Base-by-base conservation (phyloP, 208 protist genomes). In the Trypanosoma cruzi region DNA sequence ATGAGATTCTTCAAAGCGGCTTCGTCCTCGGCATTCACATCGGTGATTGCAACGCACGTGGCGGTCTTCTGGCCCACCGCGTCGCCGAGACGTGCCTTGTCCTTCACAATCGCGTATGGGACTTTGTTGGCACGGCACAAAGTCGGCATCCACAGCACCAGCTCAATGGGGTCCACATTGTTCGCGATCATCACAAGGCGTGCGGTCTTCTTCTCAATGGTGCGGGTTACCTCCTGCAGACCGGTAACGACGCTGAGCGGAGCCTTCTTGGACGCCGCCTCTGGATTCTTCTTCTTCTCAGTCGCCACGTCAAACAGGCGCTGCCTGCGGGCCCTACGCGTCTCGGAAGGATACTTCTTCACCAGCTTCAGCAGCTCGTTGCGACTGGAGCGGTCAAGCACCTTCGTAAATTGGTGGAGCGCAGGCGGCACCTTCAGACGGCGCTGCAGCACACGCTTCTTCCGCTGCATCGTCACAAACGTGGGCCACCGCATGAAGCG, bases 121-220 rank as follows among this genome's bases (percentile, higher is more conserved):
- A 99, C 92, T 63, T 99, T 98, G 82, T 99, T 96, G 81, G 99
- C 98, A 66, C 94, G 87, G 96, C 99, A 99, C 24, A 99, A 96
- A 64, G 98, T 93, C 56, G 99, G 99, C 52, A 99, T 89, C 96
- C 96, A 99, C 29, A 99, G 61, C 63, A 99, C 99, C 22, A 99
- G 80, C 90, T 99, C 99, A 71, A 99, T 93, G 64, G 99, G 99
- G 80, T 99, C 98, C 71, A 99, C 99, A 88, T 99, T 99, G 92
- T 99, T 97, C 52, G 99, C 99, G 71, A 99, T 99, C 64, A 99
- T 88, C 65, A 99, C 99, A 29, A 99, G 83, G 75, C 96, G 94
- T 31, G 99, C 99, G 76, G 98, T 98, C 92, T 99, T 99, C 77
- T 93, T 90, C 93, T 99, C 99, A 67, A 99, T 94, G 26, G 98